These are phyloP conservation scores for Colletotrichum tamarilloi DNA, from an alignment of 2,329 filamentous ascomycete species.

Conservation along the genomic window DNA sequence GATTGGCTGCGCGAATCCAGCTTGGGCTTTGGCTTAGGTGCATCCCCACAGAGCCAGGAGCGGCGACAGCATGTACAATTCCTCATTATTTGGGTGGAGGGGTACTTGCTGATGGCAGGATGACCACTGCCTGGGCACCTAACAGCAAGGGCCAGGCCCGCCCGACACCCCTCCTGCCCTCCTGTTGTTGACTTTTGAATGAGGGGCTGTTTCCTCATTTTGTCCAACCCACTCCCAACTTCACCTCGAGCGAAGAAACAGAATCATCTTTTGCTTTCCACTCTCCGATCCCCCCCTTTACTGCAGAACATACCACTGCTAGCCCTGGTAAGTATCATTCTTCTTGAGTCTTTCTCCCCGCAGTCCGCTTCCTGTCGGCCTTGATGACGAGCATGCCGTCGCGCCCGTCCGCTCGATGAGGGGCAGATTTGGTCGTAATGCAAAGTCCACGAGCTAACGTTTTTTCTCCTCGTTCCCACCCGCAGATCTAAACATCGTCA, in stretches of 20 bases:
- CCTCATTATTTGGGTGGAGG: neutral
- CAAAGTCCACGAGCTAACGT: constrained; percentile 24
- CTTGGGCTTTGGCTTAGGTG: constrained; percentile 26
- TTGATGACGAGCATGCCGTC: constrained; percentile 8
- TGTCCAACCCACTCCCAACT: constrained; percentile 36
- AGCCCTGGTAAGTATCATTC: constrained; percentile 23
- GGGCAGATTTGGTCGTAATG: constrained; percentile 31
- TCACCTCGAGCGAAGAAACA: constrained; percentile 33
- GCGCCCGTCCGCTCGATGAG: constrained; percentile 18
- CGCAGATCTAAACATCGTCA: constrained; percentile 23
- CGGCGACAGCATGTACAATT: constrained; percentile 7
- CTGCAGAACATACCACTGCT: constrained; percentile 32
- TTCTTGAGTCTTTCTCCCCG: neutral
- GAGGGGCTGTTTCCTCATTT: constrained; percentile 38
- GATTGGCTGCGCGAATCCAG: constrained; percentile 27
- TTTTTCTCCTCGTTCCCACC: constrained; percentile 3
- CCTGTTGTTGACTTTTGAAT: constrained; percentile 37
- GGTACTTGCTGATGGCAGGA: constrained; percentile 15
- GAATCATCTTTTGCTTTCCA: constrained; percentile 32
- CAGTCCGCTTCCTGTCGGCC: neutral
- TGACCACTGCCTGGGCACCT: constrained; percentile 30
- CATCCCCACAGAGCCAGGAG: constrained; percentile 13
- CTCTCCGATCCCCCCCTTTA: constrained; percentile 14
- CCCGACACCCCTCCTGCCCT: constrained; percentile 36
- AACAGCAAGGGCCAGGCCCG: constrained; percentile 35